Base-by-base conservation (phyloP, 2,329 filamentous ascomycete genomes). In the Phaeosphaeriaceae sp. region DNA sequence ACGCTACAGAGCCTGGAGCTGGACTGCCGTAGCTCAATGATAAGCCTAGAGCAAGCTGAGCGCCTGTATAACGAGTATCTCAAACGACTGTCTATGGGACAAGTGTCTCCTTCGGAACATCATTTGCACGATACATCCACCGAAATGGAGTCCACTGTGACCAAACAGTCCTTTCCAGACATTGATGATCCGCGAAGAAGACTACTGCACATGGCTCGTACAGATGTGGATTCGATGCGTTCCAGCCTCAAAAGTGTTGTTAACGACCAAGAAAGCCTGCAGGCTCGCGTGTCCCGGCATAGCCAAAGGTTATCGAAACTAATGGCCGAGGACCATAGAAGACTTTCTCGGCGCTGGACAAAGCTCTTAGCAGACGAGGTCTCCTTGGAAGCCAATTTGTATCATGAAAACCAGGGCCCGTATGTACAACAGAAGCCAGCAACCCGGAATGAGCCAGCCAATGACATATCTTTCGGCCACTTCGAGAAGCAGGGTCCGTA, bases 31-130 rank as follows among this genome's bases (percentile, higher is more conserved):
- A 51, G 61, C 21, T 66, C 61, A 15, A 31, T 69, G 31, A 57
- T 67, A 7, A 60, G 61, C 10, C 54, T 67, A 11, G 56, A 64
- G 48, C 27, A 65, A 52, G 51, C 58, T n/a, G 55, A 63, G 27
- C 54, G 53, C 1, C 42, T 60, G 24, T 60, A 53, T 6, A 33
- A 58, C 10, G 51, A 64, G 22, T 25, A 22, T 19, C 19, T 48
- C 19, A 27, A 49, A 20, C 33, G 48, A 31, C 27, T n/a, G 36
- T 27, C n/a, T 31, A n/a, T 15, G 36, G 25, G 52, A 33, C 27
- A 31, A 11, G 19, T 24, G 11, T 19, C 10, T 25, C 17, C 17
- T n/a, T 6, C 9, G 4, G 22, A 40, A 15, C 21, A 25, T 10
- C 1, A 5, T 42, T 41, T 24, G 20, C 22, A 24, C 22, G 21